Base-by-base conservation (phyloP, 306 rosid species). In the Gillenia trifoliata region DNA sequence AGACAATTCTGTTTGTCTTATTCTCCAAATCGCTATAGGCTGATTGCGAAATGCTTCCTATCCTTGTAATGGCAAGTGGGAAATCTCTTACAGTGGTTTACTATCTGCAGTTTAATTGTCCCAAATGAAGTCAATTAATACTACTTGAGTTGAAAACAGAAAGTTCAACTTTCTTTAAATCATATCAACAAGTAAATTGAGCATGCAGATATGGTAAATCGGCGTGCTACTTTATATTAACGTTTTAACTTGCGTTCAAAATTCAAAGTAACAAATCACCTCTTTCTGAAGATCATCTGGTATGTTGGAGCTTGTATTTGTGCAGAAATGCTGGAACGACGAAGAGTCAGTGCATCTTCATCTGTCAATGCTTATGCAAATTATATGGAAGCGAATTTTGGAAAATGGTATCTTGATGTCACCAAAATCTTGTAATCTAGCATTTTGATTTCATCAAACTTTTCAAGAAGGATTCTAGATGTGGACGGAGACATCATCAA, bases 51-150 rank as follows among this genome's bases (percentile, higher is more conserved):
- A 80, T 43, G 55, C 55, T 36, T 5, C 86, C 91, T 9, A 20
- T 70, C 25, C 76, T 80, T 64, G 6, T 54, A 66, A 90, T 82
- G 5, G 84, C 92, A 49, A 88, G 68, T 8, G 89, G 91, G 91
- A 30, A 79, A 83, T 34, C 83, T 83, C 17, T 81, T 40, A 22
- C 89, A 86, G 13, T 77, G 66, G 73, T 59, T 70, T 29, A 79
- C 85, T 77, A 90, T 84, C 96, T 88, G 79, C 76, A 88, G 64
- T 64, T 56, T 36, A 83, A 40, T 2, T 28, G 3, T 47, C 19
- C 60, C 12, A 47, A 49, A 4, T 47, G 40, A 68, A 20, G 54
- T 47, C n/a, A n/a, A n/a, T n/a, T n/a, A n/a, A n/a, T n/a, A n/a
- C n/a, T n/a, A n/a, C n/a, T n/a, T n/a, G n/a, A n/a, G n/a, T n/a